Evolutionary conservation across 306 rosid species (phyloP).

Genomic region (Medicago arabica): DNA sequence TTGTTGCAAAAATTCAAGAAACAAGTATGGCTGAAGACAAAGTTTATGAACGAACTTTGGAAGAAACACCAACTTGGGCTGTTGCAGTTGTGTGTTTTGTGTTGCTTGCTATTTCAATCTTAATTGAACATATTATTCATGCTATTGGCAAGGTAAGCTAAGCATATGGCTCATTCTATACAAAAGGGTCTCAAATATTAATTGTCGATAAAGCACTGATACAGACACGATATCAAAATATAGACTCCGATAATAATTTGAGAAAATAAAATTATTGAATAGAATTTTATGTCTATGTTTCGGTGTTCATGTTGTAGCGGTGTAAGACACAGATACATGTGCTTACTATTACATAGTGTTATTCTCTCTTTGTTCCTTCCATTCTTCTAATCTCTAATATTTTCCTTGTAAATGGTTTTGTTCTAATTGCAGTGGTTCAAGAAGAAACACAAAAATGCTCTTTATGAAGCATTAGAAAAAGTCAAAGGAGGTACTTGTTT

Average conservation of each 20-base stretch:
- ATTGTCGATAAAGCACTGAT: background rate
- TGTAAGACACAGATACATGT: background rate
- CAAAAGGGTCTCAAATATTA: background rate
- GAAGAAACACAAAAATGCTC: constrained; percentile 42
- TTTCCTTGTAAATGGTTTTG: background rate
- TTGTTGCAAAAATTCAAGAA: background rate
- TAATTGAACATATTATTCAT: constrained; percentile 68
- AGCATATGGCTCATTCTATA: background rate
- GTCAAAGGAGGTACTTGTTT: constrained; percentile 46
- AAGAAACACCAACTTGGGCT: constrained; percentile 83
- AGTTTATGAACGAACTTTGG: constrained; percentile 48
- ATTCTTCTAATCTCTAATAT: too few relatives aligned
- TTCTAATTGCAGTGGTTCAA: constrained; percentile 47
- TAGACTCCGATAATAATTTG: background rate
- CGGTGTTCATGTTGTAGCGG: background rate
- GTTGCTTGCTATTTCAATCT: constrained; percentile 63
- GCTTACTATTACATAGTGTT: background rate
- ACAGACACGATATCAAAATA: background rate
- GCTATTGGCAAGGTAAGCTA: constrained; percentile 54
- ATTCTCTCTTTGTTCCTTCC: background rate
- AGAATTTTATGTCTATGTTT: background rate
- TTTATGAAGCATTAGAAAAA: constrained; percentile 48
- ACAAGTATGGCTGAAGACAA: background rate
- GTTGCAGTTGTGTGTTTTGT: constrained; percentile 79
- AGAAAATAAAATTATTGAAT: background rate